phyloP scores from a whole-genome alignment of 306 rosid genomes.

The Hylodesmum podocarpum region DNA sequence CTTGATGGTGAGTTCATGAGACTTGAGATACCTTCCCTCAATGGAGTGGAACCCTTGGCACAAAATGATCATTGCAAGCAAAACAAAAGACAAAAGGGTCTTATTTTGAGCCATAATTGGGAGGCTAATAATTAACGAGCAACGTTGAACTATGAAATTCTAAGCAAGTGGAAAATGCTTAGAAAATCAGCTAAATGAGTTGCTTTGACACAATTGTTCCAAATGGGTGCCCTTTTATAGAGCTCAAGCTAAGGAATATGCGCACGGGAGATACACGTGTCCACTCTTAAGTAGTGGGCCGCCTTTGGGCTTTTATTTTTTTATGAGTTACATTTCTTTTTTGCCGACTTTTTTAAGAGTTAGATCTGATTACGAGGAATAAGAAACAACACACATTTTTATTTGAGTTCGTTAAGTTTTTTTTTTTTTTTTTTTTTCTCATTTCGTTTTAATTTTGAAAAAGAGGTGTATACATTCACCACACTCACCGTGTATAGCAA shows the following conservation, averaged over 20 bases:
- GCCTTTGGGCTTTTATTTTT: neutral
- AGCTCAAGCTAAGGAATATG: constrained; percentile 1
- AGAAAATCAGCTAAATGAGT: neutral
- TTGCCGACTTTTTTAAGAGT: no score
- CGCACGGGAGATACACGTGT: neutral
- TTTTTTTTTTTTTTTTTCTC: no score
- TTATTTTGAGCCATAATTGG: constrained; percentile 37
- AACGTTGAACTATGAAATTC: neutral
- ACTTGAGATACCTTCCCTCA: constrained; percentile 44
- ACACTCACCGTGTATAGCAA: no score
- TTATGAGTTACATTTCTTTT: neutral
- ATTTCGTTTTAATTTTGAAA: no score
- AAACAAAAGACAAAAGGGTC: neutral
- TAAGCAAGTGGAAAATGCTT: neutral
- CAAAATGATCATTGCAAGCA: constrained; percentile 31
- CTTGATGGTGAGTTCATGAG: neutral
- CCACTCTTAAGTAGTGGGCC: constrained; percentile 11
- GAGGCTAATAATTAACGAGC: neutral
- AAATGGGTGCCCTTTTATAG: constrained; percentile 16
- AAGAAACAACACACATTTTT: no score
- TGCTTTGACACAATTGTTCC: neutral
- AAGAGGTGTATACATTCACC: no score
- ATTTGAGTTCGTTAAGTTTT: no score
- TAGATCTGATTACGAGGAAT: no score
- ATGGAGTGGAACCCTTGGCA: constrained; percentile 1